Base-by-base conservation (phyloP, 768 basidiomycete genomes). In the Tremella yokohamensis region DNA sequence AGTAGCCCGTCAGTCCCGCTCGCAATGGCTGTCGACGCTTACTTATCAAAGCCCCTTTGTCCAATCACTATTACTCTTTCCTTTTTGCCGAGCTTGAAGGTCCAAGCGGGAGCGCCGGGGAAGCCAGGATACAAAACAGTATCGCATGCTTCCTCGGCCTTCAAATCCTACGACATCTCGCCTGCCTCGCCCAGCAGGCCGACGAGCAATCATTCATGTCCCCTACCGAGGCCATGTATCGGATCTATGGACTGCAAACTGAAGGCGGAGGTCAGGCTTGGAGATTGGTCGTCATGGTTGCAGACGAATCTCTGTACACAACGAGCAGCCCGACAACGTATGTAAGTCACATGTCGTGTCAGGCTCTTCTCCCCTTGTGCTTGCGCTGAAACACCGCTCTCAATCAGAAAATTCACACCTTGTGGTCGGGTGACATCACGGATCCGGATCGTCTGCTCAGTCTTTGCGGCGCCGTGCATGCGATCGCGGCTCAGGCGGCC, bases 311-410 rank as follows among this genome's bases (percentile, higher is more conserved):
- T 24, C 15, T 22, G 7, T 25, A 20, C 48, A n/a, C n/a, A n/a
- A n/a, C n/a, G n/a, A n/a, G n/a, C n/a, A n/a, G n/a, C n/a, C n/a
- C n/a, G 48, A 11, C 8, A n/a, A 19, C 22, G 24, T 49, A 24
- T 24, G 48, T 49, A 26, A 49, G 48, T 25, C 8, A 49, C 15
- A n/a, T n/a, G n/a, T n/a, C n/a, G n/a, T n/a, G n/a, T n/a, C n/a
- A n/a, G n/a, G n/a, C n/a, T n/a, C n/a, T n/a, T n/a, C n/a, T n/a
- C n/a, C n/a, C n/a, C n/a, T n/a, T n/a, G n/a, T n/a, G n/a, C n/a
- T n/a, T n/a, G n/a, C n/a, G n/a, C n/a, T n/a, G n/a, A n/a, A n/a
- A n/a, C n/a, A n/a, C n/a, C n/a, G n/a, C n/a, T n/a, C n/a, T n/a
- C n/a, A n/a, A 20, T 19, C 7, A 49, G 22, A 8, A 8, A 7